Evolutionary conservation across 768 basidiomycete genomes (phyloP), one percentile per base, ranked within the genome.

Genomic region (Phaeolepiota aurea): DNA sequence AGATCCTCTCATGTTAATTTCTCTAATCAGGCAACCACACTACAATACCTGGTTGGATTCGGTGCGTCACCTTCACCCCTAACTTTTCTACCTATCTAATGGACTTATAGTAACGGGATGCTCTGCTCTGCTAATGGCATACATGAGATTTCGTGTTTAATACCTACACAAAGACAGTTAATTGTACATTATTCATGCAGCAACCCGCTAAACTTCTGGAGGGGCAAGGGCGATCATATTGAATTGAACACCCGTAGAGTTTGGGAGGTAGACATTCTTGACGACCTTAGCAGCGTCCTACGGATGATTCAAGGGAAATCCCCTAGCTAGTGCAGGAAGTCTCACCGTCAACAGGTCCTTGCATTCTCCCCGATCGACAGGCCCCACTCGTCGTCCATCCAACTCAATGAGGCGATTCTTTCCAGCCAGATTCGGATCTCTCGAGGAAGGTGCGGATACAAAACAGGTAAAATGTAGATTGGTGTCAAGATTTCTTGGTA

Each of bases 41-140:
- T 91, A 46, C 87, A 91, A 58, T 90, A 90, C 56, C 63, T 91
- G 18, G 87, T 91, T 37, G 87, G 87, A 41, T 87, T 89, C 48
- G 87, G 87, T 88, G 53, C 12, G 83, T 68, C 20, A 14, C 36
- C 19, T 25, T 25, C n/a, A 25, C 1, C 19, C 37, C 20, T 31
- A 11, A 18, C 20, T 19, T 28, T 25, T 16, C 25, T 35, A 18
- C 50, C 55, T n/a, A n/a, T n/a, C n/a, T 31, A 42, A 42, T 42
- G 32, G 22, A 40, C 31, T n/a, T 28, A 32, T 49, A 89, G 87
- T 89, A 28, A 89, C 87, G 33, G 87, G 88, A 48, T 86, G 86
- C 51, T 84, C 85, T 9, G 87, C 88, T 15, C 63, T 91, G 32
- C 67, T 91, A 34, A 87, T 91, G 85, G 87, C 88, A 15, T 91